Percentiles rank a stretch among this genome's conserved stretches.
phyloP scores from a whole-genome alignment of 202 grass and related monocot species.

The Thinopyrum obtusiflorum region DNA sequence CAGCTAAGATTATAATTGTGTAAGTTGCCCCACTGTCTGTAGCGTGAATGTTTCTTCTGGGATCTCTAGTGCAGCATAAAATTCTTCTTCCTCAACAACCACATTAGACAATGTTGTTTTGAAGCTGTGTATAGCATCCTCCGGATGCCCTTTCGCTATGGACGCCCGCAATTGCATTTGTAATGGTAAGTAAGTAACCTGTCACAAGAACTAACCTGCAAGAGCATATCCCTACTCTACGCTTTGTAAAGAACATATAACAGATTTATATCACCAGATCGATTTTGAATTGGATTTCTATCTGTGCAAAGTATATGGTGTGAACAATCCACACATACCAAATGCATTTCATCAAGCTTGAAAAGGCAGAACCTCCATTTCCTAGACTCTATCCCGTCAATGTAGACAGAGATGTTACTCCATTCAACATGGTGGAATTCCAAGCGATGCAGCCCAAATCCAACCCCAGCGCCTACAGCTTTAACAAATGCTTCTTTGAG shows the following conservation, averaged over 20 bases:
- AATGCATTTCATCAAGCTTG: conserved; percentile 56
- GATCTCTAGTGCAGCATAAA: conserved; percentile 11
- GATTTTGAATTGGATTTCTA: not conserved
- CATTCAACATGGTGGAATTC: conserved; percentile 75
- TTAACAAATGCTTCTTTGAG: conserved; percentile 93
- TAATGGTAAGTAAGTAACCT: not conserved
- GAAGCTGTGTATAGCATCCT: conserved; percentile 42
- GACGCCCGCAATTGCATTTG: conserved; percentile 49
- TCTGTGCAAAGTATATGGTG: not conserved
- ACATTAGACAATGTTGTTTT: conserved; percentile 18
- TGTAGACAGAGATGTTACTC: conserved; percentile 46
- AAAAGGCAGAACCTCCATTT: conserved; percentile 68
- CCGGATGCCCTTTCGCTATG: conserved; percentile 59
- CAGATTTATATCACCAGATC: not conserved
- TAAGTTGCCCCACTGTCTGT: conserved; percentile 45
- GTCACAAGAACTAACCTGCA: not conserved
- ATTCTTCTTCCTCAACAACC: conserved; percentile 31
- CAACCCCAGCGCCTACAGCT: conserved; percentile 66
- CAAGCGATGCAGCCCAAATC: conserved; percentile 64
- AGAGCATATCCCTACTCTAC: not conserved
- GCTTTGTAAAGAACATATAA: not conserved
- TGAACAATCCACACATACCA: conserved; percentile 34
- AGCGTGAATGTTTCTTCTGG: conserved; percentile 45
- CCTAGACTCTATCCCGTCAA: conserved; percentile 55
- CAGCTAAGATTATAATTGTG: not conserved